phyloP scores from a whole-genome alignment of 106 monocot genomes.

The Alisma plantagoaquatica region DNA sequence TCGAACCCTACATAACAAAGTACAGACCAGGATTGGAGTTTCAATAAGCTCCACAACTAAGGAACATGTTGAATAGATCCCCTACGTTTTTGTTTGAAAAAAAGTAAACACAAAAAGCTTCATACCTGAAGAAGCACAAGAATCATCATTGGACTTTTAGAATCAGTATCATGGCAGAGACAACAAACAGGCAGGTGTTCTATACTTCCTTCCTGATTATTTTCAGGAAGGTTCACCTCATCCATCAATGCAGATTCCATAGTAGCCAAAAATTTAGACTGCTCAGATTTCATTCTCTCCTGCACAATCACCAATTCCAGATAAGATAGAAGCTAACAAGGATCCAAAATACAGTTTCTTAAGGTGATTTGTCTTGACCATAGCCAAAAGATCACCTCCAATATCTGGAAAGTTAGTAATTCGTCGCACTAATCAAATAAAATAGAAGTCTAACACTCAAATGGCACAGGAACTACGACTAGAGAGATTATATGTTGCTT shows the following conservation, averaged over 20 bases:
- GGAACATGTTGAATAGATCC: not conserved
- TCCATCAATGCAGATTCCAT: slow-evolving; percentile 20
- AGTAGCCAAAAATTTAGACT: slow-evolving; percentile 71
- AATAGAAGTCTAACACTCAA: not conserved
- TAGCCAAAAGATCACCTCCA: not conserved
- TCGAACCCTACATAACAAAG: not conserved
- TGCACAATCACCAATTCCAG: slow-evolving; percentile 5
- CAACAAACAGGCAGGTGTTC: slow-evolving; percentile 73
- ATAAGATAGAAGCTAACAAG: not conserved
- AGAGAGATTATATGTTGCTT: too few relatives aligned
- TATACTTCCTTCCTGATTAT: slow-evolving; percentile 12
- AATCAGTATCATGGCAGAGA: slow-evolving; percentile 62
- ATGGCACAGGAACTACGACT: too few relatives aligned
- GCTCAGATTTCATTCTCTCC: slow-evolving; percentile 87
- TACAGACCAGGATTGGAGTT: not conserved
- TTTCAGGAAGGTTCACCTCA: slow-evolving; percentile 24
- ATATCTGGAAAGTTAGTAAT: too few relatives aligned
- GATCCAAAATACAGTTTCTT: not conserved
- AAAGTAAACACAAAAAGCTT: not conserved
- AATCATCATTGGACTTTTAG: slow-evolving; percentile 63
- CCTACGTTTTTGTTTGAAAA: not conserved
- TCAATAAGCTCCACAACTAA: not conserved
- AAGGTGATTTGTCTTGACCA: not conserved
- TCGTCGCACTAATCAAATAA: too few relatives aligned
- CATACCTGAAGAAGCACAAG: slow-evolving; percentile 87